Evolutionary conservation across 2,329 filamentous ascomycete species (phyloP).

Genomic region (Paecilomyces sp.): DNA sequence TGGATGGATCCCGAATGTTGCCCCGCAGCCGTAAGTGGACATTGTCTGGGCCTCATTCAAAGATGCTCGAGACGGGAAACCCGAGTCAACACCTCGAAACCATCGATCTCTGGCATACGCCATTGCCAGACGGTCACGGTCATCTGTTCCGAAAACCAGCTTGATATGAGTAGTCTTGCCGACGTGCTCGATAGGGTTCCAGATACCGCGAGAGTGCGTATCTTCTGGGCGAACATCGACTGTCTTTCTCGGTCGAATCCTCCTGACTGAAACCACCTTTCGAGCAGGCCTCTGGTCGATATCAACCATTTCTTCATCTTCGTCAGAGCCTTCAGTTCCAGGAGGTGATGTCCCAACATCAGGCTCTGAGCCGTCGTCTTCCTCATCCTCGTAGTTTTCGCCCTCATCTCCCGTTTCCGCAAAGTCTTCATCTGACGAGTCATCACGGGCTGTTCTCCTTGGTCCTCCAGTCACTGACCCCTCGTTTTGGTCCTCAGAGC

Average conservation of each 20-base stretch:
- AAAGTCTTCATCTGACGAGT: constrained; percentile 30
- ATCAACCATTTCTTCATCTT: constrained; percentile 3
- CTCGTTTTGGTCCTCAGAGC: constrained; percentile 10
- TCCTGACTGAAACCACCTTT: background rate
- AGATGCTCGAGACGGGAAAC: constrained; percentile 42
- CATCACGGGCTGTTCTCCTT: constrained; percentile 9
- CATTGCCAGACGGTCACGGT: constrained; percentile 43
- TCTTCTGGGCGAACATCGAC: constrained; percentile 13
- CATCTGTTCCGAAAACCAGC: constrained; percentile 44
- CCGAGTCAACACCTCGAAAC: constrained; percentile 38
- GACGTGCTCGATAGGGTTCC: constrained; percentile 26
- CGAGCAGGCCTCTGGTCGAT: background rate
- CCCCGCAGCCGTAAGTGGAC: constrained; percentile 32
- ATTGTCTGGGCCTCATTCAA: constrained; percentile 20
- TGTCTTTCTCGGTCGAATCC: constrained; percentile 7
- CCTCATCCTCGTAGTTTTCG: constrained; percentile 7
- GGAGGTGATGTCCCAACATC: constrained; percentile 5
- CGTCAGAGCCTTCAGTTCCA: background rate
- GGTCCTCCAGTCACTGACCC: constrained; percentile 10
- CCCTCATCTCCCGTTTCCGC: constrained; percentile 13
- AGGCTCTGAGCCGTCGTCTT: constrained; percentile 5
- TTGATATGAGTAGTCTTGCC: constrained; percentile 41
- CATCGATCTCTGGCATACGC: constrained; percentile 45
- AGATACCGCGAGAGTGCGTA: constrained; percentile 30
- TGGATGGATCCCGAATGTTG: constrained; percentile 36